Evolutionary conservation across 2,329 filamentous ascomycete species (phyloP), one percentile per base, ranked within the genome.

Genomic region (Cordyceps fumosorosea): DNA sequence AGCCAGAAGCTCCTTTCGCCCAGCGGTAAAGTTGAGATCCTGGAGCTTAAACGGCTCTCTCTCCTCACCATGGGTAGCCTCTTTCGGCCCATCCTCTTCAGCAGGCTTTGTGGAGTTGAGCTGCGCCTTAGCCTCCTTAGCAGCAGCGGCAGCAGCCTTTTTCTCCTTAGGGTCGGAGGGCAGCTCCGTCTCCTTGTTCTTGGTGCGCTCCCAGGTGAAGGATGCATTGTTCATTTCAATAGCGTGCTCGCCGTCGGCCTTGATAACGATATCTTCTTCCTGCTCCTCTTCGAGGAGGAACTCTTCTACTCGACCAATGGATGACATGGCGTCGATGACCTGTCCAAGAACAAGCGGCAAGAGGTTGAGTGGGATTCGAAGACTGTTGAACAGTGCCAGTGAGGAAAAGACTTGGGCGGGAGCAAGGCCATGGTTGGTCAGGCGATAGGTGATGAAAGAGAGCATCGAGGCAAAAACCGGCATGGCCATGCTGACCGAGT

Each of bases 381-480:
- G 81, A 5, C 89, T 87, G 73, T 98, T 98, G 82, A 98, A 99
- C 8, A 98, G 77, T 0, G 93, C 93, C 16, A 98, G 81, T 0
- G 93, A 98, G 0, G 93, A 97, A 77, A 99, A 98, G 42, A 98
- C 84, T 26, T 87, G 80, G 0, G 92, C 91, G 0, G 95, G 87
- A 1, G 84, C 79, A 20, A 98, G 81, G 32, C 74, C 73, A 67
- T 92, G 88, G 63, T 89, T 80, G 1, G 86, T 82, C 44, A 88
- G 75, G 1, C 85, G 87, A 68, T 85, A 89, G 0, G 91, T 93
- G 74, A 98, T 93, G 74, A 98, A 98, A 0, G 93, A 86, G 47
- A 98, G 75, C 91, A 98, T 97, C 1, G 93, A 96, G 0, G 93
- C 92, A 68, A 98, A 97, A 59, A 96, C 90, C 7, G 95, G 93